Base-by-base conservation (phyloP, 2,329 filamentous ascomycete species). In the Coleophoma cylindrospora region DNA sequence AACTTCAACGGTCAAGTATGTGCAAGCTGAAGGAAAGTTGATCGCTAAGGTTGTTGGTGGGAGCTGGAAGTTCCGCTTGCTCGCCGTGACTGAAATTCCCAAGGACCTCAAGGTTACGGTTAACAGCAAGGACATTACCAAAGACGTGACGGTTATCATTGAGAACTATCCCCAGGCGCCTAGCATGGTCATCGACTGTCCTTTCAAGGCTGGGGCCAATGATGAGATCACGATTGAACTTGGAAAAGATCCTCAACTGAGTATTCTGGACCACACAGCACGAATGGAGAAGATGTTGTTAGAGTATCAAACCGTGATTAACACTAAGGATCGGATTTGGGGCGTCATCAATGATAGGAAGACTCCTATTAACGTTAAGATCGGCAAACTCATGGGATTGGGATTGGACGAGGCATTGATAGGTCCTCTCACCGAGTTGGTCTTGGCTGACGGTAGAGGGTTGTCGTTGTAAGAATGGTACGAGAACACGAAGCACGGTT, bases 1-100 rank as follows among this genome's bases (percentile, higher is more conserved):
- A 7, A 33, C 21, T 40, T 53, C 53, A 10, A 21, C 38, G 7
- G 51, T 57, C 40, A 45, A 41, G 33, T 57, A 51, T 41, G 43
- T 32, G 12, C 54, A 57, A 32, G 38, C 40, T 4, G 37, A 45
- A 14, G 52, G 52, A 4, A 50, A 12, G n/a, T 7, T 38, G 13
- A 38, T 12, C 12, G 36, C 36, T 17, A 14, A 38, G 13, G 36
- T 38, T 17, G 11, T 7, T 38, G 36, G 36, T 38, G 36, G 36
- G 15, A 38, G 15, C 14, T 38, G 36, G 36, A 38, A 14, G 15
- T 38, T 38, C 36, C 36, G 36, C 7, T 17, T 38, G 7, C 36
- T 38, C 11, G 13, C 36, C 15, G 7, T 38, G 15, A 38, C 15
- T 3, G 14, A 38, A 17, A 38, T 38, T 9, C 36, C 36, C 6